A percentile compares a stretch with the other conserved stretches of the same genome.
phyloP scores from a whole-genome alignment of 2,329 filamentous ascomycete species.

The Epichloe elymi region DNA sequence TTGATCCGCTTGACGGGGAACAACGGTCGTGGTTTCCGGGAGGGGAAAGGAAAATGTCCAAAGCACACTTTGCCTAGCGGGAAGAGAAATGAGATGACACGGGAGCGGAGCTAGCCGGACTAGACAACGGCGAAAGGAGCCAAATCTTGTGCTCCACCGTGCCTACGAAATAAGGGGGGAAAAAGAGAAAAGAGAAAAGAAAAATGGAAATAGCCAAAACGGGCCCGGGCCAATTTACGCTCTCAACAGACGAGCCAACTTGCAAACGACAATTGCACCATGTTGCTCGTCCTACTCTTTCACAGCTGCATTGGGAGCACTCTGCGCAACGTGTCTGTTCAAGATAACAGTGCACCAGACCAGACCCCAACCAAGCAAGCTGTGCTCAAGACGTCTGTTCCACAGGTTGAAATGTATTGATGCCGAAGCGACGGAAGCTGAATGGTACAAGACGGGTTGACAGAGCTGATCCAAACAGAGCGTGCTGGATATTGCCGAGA shows the following conservation, averaged over 20 bases:
- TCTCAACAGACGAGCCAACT: neutral
- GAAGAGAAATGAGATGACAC: constrained; percentile 1
- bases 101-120: constrained; percentile 1
- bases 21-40: neutral
- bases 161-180: no score
- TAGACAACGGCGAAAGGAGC: neutral
- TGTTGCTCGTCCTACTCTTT: neutral
- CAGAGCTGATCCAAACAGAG: neutral
- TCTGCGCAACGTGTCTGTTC: neutral
- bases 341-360: neutral
- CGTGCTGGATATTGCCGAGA: neutral
- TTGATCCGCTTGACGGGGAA: neutral
- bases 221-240: neutral
- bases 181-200: neutral
- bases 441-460: neutral
- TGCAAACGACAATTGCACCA: neutral
- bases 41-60: neutral
- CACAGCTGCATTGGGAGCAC: neutral
- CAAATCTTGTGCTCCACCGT: neutral
- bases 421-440: neutral
- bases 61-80: neutral
- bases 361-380: neutral
- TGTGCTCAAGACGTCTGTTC: constrained; percentile 1
- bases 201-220: neutral
- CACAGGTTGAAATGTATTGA: neutral